These are phyloP conservation scores for sunflower (Helianthus annuus) DNA, from an alignment of 129 eudicot species.

Conservation along the genomic window HanXRQr2.0-SUNRISE NC_035443.2:159128889-159129388, in stretches of 20 bases:
- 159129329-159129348: constrained; percentile 30
- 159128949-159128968: no score
- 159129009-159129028: no score
- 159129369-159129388: background rate
- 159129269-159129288: constrained; percentile 18
- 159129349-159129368: constrained; percentile 10
- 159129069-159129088: constrained; percentile 44
- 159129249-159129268: constrained; percentile 55
- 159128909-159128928: no score
- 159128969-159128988: no score
- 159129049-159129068: constrained; percentile 17
- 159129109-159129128: constrained; percentile 4
- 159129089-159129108: constrained; percentile 25
- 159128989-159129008: no score
- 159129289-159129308: constrained; percentile 33
- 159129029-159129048: background rate
- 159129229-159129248: constrained; percentile 41
- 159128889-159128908: no score
- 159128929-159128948: no score
- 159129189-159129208: constrained; percentile 48
- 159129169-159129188: constrained; percentile 31
- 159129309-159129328: constrained; percentile 30
- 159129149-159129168: constrained; percentile 23
- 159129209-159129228: constrained; percentile 61
- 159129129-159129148: constrained; percentile 38